A percentile compares a stretch with the other conserved stretches of the same genome.
phyloP scores from a whole-genome alignment of 2,329 filamentous ascomycete species.

The Alternaria longipes region DNA sequence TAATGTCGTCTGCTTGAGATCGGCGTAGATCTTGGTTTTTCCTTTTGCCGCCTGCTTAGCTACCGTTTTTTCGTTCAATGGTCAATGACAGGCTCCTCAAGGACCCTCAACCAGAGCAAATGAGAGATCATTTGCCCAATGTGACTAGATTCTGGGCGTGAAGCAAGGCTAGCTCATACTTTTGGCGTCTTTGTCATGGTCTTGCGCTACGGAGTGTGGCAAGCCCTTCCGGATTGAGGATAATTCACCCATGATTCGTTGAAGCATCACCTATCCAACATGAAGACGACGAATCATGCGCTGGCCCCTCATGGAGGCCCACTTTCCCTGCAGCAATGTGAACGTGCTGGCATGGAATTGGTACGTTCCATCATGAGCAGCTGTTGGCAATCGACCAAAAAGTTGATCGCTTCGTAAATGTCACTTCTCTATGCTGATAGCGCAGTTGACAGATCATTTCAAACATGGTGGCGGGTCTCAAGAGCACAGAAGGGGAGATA shows the following conservation, averaged over 20 bases:
- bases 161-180: not conserved
- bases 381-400: not conserved
- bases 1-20: conserved; percentile 4
- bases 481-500: not conserved
- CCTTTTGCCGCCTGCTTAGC: not conserved
- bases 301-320: not conserved
- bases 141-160: not conserved
- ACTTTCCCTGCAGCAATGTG: conserved; percentile 5
- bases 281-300: conserved; percentile 1
- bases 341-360: not conserved
- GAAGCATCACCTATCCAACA: conserved; percentile 1
- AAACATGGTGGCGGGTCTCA: not conserved
- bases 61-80: not conserved
- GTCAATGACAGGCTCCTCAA: not conserved
- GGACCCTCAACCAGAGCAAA: not conserved
- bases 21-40: not conserved
- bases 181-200: conserved; percentile 2
- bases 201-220: conserved; percentile 12
- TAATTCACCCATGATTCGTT: conserved; percentile 6
- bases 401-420: not conserved
- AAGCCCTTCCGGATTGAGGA: conserved; percentile 14
- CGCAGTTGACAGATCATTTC: not conserved
- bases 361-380: not conserved
- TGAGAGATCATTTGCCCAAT: conserved; percentile 7
- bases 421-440: not conserved